Base-by-base conservation (phyloP, 257 asterid species). In the Eustoma russellianum region DNA sequence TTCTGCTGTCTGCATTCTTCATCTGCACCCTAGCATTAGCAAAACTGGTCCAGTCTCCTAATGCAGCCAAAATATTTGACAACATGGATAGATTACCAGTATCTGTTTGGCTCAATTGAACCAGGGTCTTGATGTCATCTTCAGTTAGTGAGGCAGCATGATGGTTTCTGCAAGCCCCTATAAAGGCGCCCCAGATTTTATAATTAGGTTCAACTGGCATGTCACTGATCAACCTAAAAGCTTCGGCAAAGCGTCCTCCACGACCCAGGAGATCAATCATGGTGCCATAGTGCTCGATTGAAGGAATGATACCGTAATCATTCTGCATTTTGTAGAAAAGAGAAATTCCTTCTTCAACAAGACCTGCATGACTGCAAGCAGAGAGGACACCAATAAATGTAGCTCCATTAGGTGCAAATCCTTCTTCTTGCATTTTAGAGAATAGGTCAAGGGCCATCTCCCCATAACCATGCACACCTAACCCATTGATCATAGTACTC, bases 131-230 rank as follows among this genome's bases (percentile, higher is more conserved):
- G 30, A 66, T 79, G 56, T 77, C 77, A 41, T 75, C 89, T 50
- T 75, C 80, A 0, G 84, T 81, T 35, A 77, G 53, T 34, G 55
- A 64, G 33, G 65, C 64, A 46, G 74, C 81, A 63, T 76, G 66
- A 66, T 86, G 88, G 77, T 74, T 83, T 46, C 83, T 61, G 58
- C 90, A 89, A 56, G 95, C 95, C 38, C 75, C 93, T 57, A 86
- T 54, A 60, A 89, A 80, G 14, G 95, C 87, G 50, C 84, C 73
- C 90, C 88, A 86, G 47, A 86, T 77, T 56, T 71, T 82, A 19
- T 73, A 69, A 56, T 86, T 89, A 16, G 95, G 90, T 56, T 89
- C 83, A 38, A 81, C 65, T 4, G 95, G 95, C 97, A 85, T 89
- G 69, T 64, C 58, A 7, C 63, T 72, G 18, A 78, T 65, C 47